Percentiles rank a stretch among this genome's conserved stretches.
phyloP scores from a whole-genome alignment of 139 green algal genomes.

The Gonium pectorale region DNA sequence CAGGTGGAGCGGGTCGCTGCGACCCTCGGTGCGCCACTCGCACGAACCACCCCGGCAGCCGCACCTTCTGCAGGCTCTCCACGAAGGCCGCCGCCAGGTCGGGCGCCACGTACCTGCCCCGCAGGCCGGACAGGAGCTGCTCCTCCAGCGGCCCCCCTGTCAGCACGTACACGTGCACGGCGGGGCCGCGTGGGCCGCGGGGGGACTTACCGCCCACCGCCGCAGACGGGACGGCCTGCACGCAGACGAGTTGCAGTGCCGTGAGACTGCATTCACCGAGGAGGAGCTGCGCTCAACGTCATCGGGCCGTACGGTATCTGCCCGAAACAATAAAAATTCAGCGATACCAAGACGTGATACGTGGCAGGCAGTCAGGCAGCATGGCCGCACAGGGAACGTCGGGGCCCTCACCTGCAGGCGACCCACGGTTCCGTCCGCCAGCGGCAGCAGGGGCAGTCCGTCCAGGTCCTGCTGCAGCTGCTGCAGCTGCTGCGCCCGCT shows the following conservation, averaged over 20 bases:
- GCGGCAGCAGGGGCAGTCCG: slow-evolving; percentile 72
- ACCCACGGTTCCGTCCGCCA: slow-evolving; percentile 59
- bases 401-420: background rate
- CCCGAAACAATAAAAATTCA: no score
- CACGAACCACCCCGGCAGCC: no score
- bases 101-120: slow-evolving; percentile 17
- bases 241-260: no score
- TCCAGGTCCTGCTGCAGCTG: slow-evolving; percentile 53
- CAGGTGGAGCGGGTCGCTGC: no score
- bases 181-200: background rate
- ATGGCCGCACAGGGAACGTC: no score
- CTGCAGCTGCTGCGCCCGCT: slow-evolving; percentile 1
- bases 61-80: slow-evolving; percentile 9
- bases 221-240: background rate
- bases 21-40: no score
- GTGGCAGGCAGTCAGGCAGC: no score
- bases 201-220: background rate
- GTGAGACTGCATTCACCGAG: no score
- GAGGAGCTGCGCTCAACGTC: no score
- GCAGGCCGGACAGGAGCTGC: slow-evolving; percentile 44
- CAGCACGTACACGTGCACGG: slow-evolving; percentile 35
- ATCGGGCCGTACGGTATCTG: no score
- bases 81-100: slow-evolving; percentile 16
- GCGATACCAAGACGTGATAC: no score
- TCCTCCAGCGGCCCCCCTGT: slow-evolving; percentile 34